Conservation (phyloP, 2,329 filamentous ascomycete species). For the Ophiocordyceps unilateralis region DNA sequence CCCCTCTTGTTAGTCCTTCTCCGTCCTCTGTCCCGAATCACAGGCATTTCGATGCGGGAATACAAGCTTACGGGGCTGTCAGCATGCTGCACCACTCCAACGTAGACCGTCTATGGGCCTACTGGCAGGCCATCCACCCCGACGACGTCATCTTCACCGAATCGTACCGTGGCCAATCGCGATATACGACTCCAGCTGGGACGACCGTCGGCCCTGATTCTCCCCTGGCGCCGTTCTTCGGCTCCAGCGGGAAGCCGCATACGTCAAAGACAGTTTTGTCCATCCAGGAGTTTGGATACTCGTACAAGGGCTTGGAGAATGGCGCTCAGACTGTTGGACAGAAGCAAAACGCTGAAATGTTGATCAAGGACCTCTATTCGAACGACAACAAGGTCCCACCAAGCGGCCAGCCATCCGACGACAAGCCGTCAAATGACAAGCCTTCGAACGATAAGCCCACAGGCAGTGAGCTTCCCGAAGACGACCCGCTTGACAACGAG, state of each 20-base stretch:
- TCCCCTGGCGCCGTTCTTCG: slow-evolving; percentile 33
- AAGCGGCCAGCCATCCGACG: too few species aligned
- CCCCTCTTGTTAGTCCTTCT: slow-evolving; percentile 21
- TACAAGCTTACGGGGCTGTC: too few species aligned
- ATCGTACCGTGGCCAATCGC: slow-evolving; percentile 16
- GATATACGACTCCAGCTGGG: slow-evolving; percentile 23
- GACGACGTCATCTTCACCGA: slow-evolving; percentile 15
- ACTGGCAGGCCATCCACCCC: slow-evolving; percentile 28
- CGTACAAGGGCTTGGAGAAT: slow-evolving; percentile 19
- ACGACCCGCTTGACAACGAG: too few species aligned
- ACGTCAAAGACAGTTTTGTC: slow-evolving; percentile 22
- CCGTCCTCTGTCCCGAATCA: too few species aligned
- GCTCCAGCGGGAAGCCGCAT: slow-evolving; percentile 8
- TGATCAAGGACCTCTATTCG: not conserved
- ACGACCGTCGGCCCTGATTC: slow-evolving; percentile 23
- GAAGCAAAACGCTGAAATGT: slow-evolving; percentile 2
- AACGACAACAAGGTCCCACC: not conserved
- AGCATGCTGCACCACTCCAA: slow-evolving; percentile 36
- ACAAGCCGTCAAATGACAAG: too few species aligned
- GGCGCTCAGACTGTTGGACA: slow-evolving; percentile 12
- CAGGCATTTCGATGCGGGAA: too few species aligned
- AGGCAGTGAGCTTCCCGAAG: too few species aligned
- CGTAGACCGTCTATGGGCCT: slow-evolving; percentile 45
- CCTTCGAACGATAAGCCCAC: too few species aligned
- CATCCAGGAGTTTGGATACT: slow-evolving; percentile 20